Conservation (phyloP, 164 flowering plant species). For the Pachysandra terminalis region DNA sequence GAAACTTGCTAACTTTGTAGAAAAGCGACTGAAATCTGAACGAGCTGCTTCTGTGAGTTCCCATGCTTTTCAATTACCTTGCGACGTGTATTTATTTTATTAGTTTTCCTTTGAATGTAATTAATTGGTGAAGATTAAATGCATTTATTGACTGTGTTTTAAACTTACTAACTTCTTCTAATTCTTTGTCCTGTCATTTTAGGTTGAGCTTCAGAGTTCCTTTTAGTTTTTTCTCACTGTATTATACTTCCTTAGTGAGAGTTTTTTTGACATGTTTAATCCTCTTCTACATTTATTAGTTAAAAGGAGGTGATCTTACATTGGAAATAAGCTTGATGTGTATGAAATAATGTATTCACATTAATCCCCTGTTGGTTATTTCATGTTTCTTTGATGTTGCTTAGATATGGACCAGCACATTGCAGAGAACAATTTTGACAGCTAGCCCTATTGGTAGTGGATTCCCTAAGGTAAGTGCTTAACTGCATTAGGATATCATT, state of each 20-base stretch:
- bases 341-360: conserved; percentile 24
- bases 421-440: conserved; percentile 89
- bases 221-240: no score
- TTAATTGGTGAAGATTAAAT: not conserved
- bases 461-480: conserved; percentile 83
- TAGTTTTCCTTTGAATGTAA: not conserved
- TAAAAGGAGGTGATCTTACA: no score
- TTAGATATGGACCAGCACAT: conserved; percentile 98
- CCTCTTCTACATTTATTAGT: no score
- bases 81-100: not conserved
- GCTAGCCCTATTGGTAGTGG: conserved; percentile 88
- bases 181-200: not conserved
- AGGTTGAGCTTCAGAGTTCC: not conserved
- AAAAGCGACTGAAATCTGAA: conserved; percentile 85
- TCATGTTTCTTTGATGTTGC: conserved; percentile 6
- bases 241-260: no score
- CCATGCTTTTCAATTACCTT: not conserved
- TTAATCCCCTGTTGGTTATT: conserved; percentile 17
- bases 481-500: not conserved
- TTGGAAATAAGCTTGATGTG: conserved; percentile 23
- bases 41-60: conserved; percentile 91
- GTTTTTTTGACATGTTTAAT: no score
- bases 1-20: conserved; percentile 92
- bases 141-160: not conserved
- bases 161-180: no score